Percentiles rank a stretch among this genome's conserved stretches.
These are phyloP conservation scores for Leucosporidium scottii DNA, from an alignment of 768 basidiomycete genomes.

Conservation along the genomic window DNA sequence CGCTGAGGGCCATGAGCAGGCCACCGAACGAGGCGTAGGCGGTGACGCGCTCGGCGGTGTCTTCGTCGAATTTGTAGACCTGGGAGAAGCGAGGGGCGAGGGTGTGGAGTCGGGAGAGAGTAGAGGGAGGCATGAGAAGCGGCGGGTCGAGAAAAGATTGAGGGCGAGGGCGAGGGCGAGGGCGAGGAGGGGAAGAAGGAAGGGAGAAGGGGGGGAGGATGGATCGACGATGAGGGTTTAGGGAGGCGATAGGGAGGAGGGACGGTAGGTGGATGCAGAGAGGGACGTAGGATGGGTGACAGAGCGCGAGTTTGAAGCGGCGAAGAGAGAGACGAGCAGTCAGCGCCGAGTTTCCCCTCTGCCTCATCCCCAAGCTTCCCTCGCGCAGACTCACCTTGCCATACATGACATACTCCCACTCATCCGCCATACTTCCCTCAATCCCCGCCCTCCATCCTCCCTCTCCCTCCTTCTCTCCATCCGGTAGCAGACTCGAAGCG, in stretches of 20 bases:
- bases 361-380: too few species aligned
- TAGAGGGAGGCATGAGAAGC: background rate
- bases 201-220: background rate
- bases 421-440: slow-evolving; percentile 71
- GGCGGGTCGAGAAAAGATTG: background rate
- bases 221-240: too few species aligned
- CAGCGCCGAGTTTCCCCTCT: too few species aligned
- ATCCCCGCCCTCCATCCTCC: slow-evolving; percentile 60
- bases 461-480: slow-evolving; percentile 46
- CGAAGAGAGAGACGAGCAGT: too few species aligned
- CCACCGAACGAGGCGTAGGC: slow-evolving; percentile 96
- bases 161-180: background rate
- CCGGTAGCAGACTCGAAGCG: slow-evolving; percentile 63
- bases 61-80: slow-evolving; percentile 96
- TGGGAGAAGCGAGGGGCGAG: slow-evolving; percentile 40
- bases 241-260: too few species aligned
- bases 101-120: background rate
- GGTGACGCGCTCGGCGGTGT: slow-evolving; percentile 74
- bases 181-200: background rate
- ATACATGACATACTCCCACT: slow-evolving; percentile 99
- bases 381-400: slow-evolving; percentile 62
- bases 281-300: too few species aligned
- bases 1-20: slow-evolving; percentile 84
- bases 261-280: too few species aligned
- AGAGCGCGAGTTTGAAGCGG: too few species aligned